phyloP scores from a whole-genome alignment of 805 yeast species.

The Barnettozyma pratensis region DNA sequence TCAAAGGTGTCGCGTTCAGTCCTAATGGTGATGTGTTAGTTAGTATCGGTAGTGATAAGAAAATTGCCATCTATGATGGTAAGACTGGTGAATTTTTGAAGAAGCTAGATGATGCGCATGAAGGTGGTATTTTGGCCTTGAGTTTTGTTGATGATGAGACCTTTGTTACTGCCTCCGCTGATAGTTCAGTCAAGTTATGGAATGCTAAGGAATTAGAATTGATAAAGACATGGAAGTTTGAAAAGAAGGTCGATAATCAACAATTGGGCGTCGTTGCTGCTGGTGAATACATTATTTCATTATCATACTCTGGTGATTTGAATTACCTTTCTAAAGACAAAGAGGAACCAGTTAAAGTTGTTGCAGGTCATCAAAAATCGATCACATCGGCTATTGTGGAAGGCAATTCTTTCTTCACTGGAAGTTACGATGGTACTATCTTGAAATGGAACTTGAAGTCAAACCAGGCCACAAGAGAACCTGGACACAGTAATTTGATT shows the following conservation, averaged over 20 bases:
- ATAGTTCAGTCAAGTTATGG: constrained; percentile 68
- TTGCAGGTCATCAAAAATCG: constrained; percentile 79
- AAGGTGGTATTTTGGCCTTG: constrained; percentile 77
- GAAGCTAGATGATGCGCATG: constrained; percentile 44
- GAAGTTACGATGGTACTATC: constrained; percentile 79
- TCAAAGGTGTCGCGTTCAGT: constrained; percentile 76
- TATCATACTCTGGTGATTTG: constrained; percentile 69
- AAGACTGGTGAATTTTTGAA: constrained; percentile 70
- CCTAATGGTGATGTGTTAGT: constrained; percentile 73
- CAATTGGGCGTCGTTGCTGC: constrained; percentile 76
- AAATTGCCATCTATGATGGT: constrained; percentile 77
- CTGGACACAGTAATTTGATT: constrained; percentile 62
- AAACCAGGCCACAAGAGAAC: constrained; percentile 33
- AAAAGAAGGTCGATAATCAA: constrained; percentile 52
- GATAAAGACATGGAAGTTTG: constrained; percentile 46
- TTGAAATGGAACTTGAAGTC: constrained; percentile 47
- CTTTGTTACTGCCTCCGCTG: constrained; percentile 84
- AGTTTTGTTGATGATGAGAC: constrained; percentile 58
- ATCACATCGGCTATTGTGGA: constrained; percentile 53
- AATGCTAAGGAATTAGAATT: constrained; percentile 39
- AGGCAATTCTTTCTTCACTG: constrained; percentile 40
- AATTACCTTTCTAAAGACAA: constrained; percentile 47
- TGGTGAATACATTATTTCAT: constrained; percentile 52
- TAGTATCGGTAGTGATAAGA: constrained; percentile 82
- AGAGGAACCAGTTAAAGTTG: constrained; percentile 27